Evolutionary conservation across 345 rosid species (phyloP).

Genomic region (Eucalyptus curtisii): DNA sequence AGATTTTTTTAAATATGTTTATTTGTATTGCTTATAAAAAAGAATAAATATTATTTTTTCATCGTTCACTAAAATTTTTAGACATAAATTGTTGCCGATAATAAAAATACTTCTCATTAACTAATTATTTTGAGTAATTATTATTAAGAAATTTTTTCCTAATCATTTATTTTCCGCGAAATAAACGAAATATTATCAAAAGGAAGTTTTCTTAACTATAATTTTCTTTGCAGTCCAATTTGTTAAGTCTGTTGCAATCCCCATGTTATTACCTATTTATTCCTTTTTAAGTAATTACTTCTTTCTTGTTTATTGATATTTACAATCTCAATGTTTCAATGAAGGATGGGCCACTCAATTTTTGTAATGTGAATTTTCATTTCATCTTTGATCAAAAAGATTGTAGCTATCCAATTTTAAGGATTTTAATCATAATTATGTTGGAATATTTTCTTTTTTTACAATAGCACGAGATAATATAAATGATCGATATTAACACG

Average conservation of each 20-base stretch:
- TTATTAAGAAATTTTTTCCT: no score
- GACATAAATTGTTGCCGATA: no score
- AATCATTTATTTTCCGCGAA: rapidly evolving
- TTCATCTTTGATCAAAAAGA: background rate
- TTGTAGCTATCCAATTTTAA: background rate
- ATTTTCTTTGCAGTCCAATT: background rate
- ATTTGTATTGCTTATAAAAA: rapidly evolving
- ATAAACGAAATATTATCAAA: background rate
- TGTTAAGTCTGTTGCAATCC: background rate
- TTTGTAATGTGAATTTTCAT: background rate
- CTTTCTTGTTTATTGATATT: background rate
- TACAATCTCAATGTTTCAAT: background rate
- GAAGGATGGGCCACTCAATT: background rate
- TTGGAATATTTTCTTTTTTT: background rate
- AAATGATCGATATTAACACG: background rate
- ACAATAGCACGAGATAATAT: background rate
- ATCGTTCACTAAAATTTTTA: rapidly evolving
- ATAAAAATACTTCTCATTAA: no score
- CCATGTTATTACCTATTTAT: background rate
- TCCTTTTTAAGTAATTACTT: background rate
- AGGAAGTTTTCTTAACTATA: background rate
- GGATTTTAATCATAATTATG: background rate
- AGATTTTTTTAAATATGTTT: no score
- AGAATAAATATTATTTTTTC: no score
- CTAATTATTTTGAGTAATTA: no score